Evolutionary conservation across 139 green algal species (phyloP).

Genomic region (Micromonas pusilla): DNA sequence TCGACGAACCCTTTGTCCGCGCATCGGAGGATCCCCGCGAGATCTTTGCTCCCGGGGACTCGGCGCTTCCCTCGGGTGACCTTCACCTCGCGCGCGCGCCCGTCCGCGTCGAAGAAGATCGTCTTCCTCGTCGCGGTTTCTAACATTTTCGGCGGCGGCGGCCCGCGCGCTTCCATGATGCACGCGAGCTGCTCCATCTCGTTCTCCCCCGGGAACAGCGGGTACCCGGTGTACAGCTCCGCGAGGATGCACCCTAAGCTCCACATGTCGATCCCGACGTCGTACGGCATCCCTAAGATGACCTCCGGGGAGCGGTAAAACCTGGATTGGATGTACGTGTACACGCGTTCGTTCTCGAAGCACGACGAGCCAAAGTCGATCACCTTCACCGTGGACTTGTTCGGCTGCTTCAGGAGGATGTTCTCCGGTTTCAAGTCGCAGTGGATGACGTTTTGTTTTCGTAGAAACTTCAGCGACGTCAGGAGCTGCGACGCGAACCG

Average conservation of each 20-base stretch:
- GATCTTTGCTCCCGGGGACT: too few relatives aligned
- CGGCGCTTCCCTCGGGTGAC: too few relatives aligned
- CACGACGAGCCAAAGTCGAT: conserved; percentile 82
- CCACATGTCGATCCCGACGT: conserved; percentile 77
- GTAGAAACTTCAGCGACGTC: conserved; percentile 45
- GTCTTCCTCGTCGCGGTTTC: too few relatives aligned
- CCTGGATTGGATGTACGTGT: conserved; percentile 77
- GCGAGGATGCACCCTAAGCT: conserved; percentile 72
- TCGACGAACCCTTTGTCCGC: too few relatives aligned
- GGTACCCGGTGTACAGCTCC: conserved; percentile 63
- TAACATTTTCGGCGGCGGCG: too few relatives aligned
- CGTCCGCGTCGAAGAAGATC: too few relatives aligned
- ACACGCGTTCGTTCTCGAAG: conserved; percentile 59
- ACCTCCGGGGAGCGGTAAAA: conserved; percentile 61
- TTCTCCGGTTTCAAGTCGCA: conserved; percentile 85
- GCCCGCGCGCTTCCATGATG: too few relatives aligned
- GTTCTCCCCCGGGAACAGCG: conserved; percentile 61
- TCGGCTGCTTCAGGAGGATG: conserved; percentile 60
- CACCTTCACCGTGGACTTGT: conserved; percentile 50
- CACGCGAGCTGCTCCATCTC: conserved; percentile 29
- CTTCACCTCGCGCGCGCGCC: too few relatives aligned
- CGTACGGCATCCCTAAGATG: conserved; percentile 56
- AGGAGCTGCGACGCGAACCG: conserved; percentile 65
- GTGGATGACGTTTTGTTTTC: conserved; percentile 57
- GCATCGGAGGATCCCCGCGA: too few relatives aligned